Evolutionary conservation across 306 rosid genomes (phyloP).

Genomic region (Quercus suber): DNA sequence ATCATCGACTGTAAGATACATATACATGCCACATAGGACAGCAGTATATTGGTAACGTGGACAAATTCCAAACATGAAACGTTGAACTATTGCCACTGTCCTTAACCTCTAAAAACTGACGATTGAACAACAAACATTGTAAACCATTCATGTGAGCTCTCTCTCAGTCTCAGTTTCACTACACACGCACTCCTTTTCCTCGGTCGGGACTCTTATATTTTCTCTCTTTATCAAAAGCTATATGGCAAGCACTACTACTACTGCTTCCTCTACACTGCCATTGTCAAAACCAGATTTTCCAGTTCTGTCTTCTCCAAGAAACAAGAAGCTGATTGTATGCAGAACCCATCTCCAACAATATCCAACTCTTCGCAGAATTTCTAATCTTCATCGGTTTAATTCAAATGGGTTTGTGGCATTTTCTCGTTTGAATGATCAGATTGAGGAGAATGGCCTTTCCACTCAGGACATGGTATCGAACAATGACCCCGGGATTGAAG

Average conservation of each 20-base stretch:
- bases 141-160: neutral
- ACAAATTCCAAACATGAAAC: slow-evolving; percentile 1
- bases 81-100: neutral
- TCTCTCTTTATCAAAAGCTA: neutral
- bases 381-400: slow-evolving; percentile 12
- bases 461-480: slow-evolving; percentile 6
- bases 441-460: slow-evolving; percentile 22
- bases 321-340: neutral
- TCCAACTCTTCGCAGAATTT: slow-evolving; percentile 1
- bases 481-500: slow-evolving; percentile 32
- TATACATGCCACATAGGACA: neutral
- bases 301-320: neutral
- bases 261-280: slow-evolving; percentile 17
- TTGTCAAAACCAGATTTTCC: slow-evolving; percentile 22
- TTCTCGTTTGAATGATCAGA: slow-evolving; percentile 34
- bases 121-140: neutral
- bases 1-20: neutral
- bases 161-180: neutral
- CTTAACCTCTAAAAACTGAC: neutral
- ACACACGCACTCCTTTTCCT: neutral
- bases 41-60: neutral
- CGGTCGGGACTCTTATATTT: neutral
- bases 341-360: slow-evolving; percentile 16
- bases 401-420: slow-evolving; percentile 22
- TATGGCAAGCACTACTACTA: slow-evolving; percentile 31